Conservation (phyloP, 805 yeast genomes). For the Tetrapisispora namnaoensis region DNA sequence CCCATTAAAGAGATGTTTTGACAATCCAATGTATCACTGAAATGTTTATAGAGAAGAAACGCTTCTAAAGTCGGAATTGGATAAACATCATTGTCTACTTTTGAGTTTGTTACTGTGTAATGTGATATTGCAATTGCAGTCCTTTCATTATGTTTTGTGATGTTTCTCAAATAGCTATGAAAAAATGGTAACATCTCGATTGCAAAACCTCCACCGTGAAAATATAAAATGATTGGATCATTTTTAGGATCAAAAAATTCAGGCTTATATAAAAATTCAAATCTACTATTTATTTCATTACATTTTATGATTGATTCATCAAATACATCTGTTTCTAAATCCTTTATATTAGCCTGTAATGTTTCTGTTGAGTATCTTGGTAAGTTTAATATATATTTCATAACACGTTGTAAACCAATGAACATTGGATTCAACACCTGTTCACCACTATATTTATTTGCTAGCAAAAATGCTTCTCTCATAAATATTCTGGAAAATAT, state of each 20-base stretch:
- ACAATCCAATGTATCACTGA: constrained; percentile 4
- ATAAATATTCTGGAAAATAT: constrained; percentile 6
- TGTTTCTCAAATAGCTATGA: constrained; percentile 8
- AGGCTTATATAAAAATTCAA: constrained; percentile 10
- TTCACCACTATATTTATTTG: constrained; percentile 5
- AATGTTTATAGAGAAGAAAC: constrained; percentile 8
- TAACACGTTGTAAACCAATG: background rate
- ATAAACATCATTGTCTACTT: constrained; percentile 2
- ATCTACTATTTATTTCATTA: background rate
- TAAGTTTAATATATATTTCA: background rate
- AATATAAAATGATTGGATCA: constrained; percentile 14
- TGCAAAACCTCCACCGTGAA: constrained; percentile 25
- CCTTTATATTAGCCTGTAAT: background rate
- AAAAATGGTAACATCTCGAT: constrained; percentile 10
- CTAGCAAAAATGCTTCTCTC: constrained; percentile 11
- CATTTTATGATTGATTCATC: background rate
- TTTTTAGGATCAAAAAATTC: constrained; percentile 7
- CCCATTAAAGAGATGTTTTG: constrained; percentile 14
- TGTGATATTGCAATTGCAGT: constrained; percentile 13
- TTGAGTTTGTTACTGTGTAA: constrained; percentile 12
- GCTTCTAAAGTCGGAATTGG: constrained; percentile 13
- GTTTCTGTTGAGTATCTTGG: background rate
- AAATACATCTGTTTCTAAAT: background rate
- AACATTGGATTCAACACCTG: constrained; percentile 13
- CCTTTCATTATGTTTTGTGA: constrained; percentile 8